These are phyloP conservation scores for Inga laurina DNA, from an alignment of 306 rosid species.

Conservation along the genomic window DNA sequence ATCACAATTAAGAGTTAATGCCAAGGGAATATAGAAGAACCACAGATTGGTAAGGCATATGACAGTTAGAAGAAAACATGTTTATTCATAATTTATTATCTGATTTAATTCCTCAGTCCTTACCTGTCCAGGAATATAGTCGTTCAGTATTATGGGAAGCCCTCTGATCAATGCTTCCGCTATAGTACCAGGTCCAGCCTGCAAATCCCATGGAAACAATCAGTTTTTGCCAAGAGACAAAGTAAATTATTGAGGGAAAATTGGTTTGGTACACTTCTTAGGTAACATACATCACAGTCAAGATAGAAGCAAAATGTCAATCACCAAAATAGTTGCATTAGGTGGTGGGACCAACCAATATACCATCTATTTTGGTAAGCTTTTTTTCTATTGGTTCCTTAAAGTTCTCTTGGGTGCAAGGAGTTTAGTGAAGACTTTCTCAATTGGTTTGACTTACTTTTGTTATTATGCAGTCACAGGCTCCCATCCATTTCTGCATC, in stretches of 20 bases:
- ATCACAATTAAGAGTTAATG: conserved; percentile 9
- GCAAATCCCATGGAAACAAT: conserved; percentile 24
- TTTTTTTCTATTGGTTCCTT: neutral
- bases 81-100: neutral
- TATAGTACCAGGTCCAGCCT: conserved; percentile 99
- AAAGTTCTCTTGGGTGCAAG: neutral
- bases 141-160: conserved; percentile 91
- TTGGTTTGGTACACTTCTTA: neutral
- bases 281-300: too few species aligned
- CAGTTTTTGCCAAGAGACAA: conserved; percentile 19
- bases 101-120: conserved; percentile 45
- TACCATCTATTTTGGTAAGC: neutral
- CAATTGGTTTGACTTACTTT: conserved; percentile 56
- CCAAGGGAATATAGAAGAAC: neutral
- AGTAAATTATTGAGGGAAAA: neutral
- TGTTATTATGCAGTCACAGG: conserved; percentile 96
- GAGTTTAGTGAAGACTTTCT: neutral
- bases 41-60: conserved; percentile 3
- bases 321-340: neutral
- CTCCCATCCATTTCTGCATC: conserved; percentile 99
- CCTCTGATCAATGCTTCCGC: conserved; percentile 97
- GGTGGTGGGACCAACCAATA: neutral
- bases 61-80: neutral
- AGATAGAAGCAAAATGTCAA: neutral
- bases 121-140: conserved; percentile 97